Evolutionary conservation across 1,139 yeast species (phyloP).

Genomic region (Geotrichum australiense): DNA sequence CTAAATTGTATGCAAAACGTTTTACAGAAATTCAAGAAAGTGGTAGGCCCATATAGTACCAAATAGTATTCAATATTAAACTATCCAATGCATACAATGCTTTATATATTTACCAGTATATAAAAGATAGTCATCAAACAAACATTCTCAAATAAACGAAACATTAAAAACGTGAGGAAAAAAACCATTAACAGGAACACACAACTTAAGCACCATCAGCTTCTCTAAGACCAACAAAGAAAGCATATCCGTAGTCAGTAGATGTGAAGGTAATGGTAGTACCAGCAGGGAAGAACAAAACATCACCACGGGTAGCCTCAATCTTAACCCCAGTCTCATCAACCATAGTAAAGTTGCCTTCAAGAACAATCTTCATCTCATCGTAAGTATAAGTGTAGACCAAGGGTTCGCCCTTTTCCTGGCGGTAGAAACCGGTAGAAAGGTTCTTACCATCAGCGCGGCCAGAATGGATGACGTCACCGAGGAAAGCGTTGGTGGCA

Average conservation of each 20-base stretch:
- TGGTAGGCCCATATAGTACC: too few species aligned
- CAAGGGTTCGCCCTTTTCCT: conserved; percentile 58
- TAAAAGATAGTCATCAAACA: too few species aligned
- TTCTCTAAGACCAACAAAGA: conserved; percentile 61
- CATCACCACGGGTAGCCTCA: conserved; percentile 56
- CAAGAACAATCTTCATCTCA: conserved; percentile 63
- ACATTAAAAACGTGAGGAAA: too few species aligned
- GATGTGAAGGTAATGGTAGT: conserved; percentile 60
- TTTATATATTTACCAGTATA: too few species aligned
- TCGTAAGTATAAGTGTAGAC: conserved; percentile 60
- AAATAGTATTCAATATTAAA: too few species aligned
- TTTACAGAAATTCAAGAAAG: too few species aligned
- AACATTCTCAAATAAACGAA: too few species aligned
- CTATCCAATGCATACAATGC: too few species aligned
- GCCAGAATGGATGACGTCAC: conserved; percentile 54
- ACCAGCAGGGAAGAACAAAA: conserved; percentile 58
- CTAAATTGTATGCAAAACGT: too few species aligned
- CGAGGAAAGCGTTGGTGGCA: conserved; percentile 57
- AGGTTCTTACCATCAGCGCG: conserved; percentile 54
- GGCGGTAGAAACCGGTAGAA: conserved; percentile 60
- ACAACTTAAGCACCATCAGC: too few species aligned
- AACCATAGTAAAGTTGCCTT: conserved; percentile 54
- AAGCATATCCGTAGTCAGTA: conserved; percentile 58
- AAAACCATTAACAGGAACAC: too few species aligned
- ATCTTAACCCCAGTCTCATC: conserved; percentile 59